Evolutionary conservation across 192 early-diverging fungal species (phyloP).

Genomic region (Coemansia guatemalensis): DNA sequence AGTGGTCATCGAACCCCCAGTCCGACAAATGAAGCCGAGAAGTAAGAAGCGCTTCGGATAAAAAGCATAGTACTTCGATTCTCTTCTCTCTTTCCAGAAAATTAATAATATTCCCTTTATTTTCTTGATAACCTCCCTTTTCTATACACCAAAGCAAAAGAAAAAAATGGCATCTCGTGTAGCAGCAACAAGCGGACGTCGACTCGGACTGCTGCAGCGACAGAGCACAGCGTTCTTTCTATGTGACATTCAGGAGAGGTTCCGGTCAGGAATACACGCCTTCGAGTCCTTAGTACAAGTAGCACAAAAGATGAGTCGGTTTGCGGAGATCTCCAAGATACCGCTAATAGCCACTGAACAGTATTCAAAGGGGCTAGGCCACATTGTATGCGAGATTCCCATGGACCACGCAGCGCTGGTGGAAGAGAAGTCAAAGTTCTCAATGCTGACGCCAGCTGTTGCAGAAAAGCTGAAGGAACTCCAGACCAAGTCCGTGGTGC

Average conservation of each 20-base stretch:
- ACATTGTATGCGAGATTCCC: slow-evolving; percentile 77
- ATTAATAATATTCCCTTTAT: neutral
- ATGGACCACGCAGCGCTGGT: slow-evolving; percentile 61
- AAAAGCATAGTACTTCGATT: neutral
- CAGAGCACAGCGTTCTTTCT: slow-evolving; percentile 81
- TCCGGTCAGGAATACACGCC: slow-evolving; percentile 74
- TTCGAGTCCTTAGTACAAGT: slow-evolving; percentile 79
- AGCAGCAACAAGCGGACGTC: slow-evolving; percentile 31
- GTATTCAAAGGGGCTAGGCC: slow-evolving; percentile 67
- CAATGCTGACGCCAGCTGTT: slow-evolving; percentile 76
- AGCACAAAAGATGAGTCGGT: slow-evolving; percentile 82
- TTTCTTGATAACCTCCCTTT: neutral
- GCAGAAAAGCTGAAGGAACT: slow-evolving; percentile 53
- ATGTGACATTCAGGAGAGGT: slow-evolving; percentile 92
- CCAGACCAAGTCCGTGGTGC: slow-evolving; percentile 64
- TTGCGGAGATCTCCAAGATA: slow-evolving; percentile 70
- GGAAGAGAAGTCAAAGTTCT: slow-evolving; percentile 81
- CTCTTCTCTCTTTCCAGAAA: neutral
- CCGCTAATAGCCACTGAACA: slow-evolving; percentile 94
- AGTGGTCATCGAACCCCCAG: neutral
- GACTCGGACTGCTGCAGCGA: slow-evolving; percentile 56
- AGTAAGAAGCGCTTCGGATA: neutral
- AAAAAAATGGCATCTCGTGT: slow-evolving; percentile 21
- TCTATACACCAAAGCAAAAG: neutral
- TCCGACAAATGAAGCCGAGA: neutral